These are phyloP conservation scores for Platanthera zijinensis DNA, from an alignment of 106 monocot species.

Conservation along the genomic window DNA sequence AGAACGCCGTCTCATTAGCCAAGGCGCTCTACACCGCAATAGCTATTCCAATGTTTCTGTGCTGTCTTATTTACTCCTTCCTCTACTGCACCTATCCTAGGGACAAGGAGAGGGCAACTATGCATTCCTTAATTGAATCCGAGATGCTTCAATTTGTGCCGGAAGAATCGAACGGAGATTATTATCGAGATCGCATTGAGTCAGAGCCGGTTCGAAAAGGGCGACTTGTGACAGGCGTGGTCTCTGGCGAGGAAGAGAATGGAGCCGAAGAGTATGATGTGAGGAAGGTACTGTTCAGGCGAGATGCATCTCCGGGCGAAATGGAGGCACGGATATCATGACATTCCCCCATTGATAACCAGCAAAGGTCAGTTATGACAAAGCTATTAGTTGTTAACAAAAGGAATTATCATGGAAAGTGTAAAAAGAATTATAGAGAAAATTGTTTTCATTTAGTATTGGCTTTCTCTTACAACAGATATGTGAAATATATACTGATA, in stretches of 20 bases:
- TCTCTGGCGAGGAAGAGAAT: slow-evolving; percentile 33
- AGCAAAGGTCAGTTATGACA: background rate
- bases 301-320: slow-evolving; percentile 3
- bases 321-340: background rate
- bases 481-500: no score
- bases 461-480: no score
- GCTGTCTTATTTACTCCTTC: slow-evolving; percentile 77
- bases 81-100: slow-evolving; percentile 76
- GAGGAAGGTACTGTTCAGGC: slow-evolving; percentile 18
- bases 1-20: slow-evolving; percentile 68
- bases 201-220: slow-evolving; percentile 10
- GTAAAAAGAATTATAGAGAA: no score
- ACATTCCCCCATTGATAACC: background rate
- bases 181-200: slow-evolving; percentile 4
- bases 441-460: no score
- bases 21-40: slow-evolving; percentile 85
- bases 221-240: slow-evolving; percentile 24
- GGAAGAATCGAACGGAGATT: slow-evolving; percentile 15
- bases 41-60: slow-evolving; percentile 66
- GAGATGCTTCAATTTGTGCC: slow-evolving; percentile 58
- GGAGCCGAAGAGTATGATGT: slow-evolving; percentile 32
- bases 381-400: background rate
- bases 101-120: slow-evolving; percentile 65
- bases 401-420: no score
- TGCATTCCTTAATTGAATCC: slow-evolving; percentile 63